Base-by-base conservation (phyloP, 345 rosid species). In the Salix exigua region DNA sequence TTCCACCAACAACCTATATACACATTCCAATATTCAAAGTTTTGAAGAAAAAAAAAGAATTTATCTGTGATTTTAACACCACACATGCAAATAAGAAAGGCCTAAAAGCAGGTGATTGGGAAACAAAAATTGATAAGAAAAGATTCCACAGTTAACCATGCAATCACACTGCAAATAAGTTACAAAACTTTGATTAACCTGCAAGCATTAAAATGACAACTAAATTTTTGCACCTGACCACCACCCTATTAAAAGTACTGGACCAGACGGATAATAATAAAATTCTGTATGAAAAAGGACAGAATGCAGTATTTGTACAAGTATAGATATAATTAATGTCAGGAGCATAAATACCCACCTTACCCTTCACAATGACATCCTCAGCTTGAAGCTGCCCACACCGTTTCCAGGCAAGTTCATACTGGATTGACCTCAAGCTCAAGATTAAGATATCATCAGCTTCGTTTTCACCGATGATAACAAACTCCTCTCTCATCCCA, bases 381-480 rank as follows among this genome's bases (percentile, higher is more conserved):
- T 95, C 99, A 82, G 97, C 86, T 80, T 93, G 99, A 79, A 95
- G 99, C 85, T 95, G 99, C 83, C 94, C 89, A 55, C 99, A 95
- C 70, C 98, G 85, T 84, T 93, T 98, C 99, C 98, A 93, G 60
- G 96, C 93, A 85, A 93, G 96, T 74, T 89, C 93, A 33, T 87
- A 90, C 21, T 96, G 99, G 71, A 88, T 85, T 50, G 40, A 28
- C 85, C 88, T 87, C 50, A 95, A 86, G 90, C 99, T 95, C 87
- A 93, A 75, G 73, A 91, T 42, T 81, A 95, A 86, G 79, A 96
- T 91, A 82, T 93, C 98, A 81, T 95, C 98, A 53, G 76, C 89
- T 77, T 89, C 96, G 55, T 86, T 87, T 85, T 89, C 94, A 53
- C 97, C 99, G 10, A 95, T 80, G 70, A 95, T 90, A 37, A 88